These are phyloP conservation scores for Mortierella sp. DNA, from an alignment of 371 early-diverging fungal species.

Conservation along the genomic window DNA sequence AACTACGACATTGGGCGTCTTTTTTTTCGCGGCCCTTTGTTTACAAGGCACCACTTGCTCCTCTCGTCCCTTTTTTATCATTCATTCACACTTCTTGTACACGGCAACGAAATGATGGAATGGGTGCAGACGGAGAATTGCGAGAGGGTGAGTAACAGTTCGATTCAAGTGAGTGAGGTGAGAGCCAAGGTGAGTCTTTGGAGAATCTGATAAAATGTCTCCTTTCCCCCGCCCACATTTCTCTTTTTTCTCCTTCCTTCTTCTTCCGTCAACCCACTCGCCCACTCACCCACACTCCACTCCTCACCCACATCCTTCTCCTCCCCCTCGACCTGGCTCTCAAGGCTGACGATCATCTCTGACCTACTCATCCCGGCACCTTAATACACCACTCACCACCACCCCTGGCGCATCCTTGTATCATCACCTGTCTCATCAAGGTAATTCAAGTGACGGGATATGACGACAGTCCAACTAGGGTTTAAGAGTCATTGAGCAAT, in stretches of 20 bases:
- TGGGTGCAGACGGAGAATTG: not conserved
- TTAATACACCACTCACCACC: too few relatives aligned
- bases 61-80: too few relatives aligned
- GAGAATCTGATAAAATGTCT: not conserved
- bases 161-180: not conserved
- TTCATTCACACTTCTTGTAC: too few relatives aligned
- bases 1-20: too few relatives aligned
- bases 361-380: not conserved
- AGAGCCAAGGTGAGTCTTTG: too few relatives aligned
- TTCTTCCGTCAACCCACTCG: not conserved
- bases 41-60: too few relatives aligned
- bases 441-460: slow-evolving; percentile 1
- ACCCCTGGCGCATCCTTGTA: too few relatives aligned
- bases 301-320: not conserved
- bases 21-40: too few relatives aligned
- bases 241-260: slow-evolving; percentile 1
- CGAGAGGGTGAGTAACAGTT: not conserved
- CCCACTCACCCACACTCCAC: not conserved
- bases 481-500: too few relatives aligned
- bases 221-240: not conserved
- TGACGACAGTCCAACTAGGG: slow-evolving; percentile 2
- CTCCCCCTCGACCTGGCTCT: not conserved
- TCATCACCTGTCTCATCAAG: too few relatives aligned
- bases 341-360: not conserved
- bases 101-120: too few relatives aligned